phyloP scores from a whole-genome alignment of 257 asterid genomes.

The Solanum okadae region DNA sequence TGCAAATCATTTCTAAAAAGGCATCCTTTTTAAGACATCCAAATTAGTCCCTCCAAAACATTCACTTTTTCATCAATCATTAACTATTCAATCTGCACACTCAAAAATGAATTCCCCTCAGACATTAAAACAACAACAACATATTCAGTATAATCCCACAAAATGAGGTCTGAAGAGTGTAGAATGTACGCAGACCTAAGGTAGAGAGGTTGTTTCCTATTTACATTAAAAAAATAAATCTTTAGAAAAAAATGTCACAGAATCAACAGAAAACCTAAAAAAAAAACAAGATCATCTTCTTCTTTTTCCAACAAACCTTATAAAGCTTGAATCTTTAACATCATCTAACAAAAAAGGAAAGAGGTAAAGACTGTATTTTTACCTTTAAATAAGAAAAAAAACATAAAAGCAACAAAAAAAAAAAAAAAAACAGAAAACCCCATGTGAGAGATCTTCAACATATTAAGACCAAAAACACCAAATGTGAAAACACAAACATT shows the following conservation, averaged over 20 bases:
- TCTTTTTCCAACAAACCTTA: neutral
- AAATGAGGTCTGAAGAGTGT: neutral
- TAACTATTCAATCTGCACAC: constrained; percentile 7
- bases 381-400: neutral
- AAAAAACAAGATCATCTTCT: neutral
- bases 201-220: neutral
- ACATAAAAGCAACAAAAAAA: neutral
- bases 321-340: neutral
- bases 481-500: neutral
- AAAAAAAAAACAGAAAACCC: neutral
- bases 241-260: neutral
- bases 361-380: neutral
- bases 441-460: neutral
- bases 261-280: neutral
- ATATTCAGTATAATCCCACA: neutral
- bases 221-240: neutral
- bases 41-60: neutral
- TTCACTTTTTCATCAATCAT: neutral
- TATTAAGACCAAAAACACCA: neutral
- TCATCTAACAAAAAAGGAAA: neutral
- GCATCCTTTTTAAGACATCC: constrained; percentile 29
- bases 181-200: neutral
- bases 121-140: neutral
- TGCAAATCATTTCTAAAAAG: constrained; percentile 37
- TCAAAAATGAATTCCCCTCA: neutral